Base-by-base conservation (phyloP, 2,329 filamentous ascomycete species). In the Ampelomyces quisqualis region DNA sequence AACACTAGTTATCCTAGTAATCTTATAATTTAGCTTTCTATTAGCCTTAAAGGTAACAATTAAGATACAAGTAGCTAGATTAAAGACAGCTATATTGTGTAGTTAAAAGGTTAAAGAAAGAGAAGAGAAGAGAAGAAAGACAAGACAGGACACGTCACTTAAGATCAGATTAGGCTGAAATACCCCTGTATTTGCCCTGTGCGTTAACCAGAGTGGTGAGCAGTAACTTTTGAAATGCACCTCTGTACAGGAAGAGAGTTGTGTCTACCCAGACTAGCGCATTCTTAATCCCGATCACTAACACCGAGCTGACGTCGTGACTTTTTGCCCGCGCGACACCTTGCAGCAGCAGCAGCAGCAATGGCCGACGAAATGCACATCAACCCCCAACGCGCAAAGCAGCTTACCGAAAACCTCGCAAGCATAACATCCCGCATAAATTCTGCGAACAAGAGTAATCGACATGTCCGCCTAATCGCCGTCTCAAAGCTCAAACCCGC, bases 401-500 rank as follows among this genome's bases (percentile, higher is more conserved):
- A 70, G 40, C 67, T 77, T 23, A 57, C 69, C 8, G 72, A 74
- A 40, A 76, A 75, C 47, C 53, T 76, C 23, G 48, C 63, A 24
- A 60, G 61, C 38, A 72, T 75, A 44, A 57, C 54, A 42, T 59
- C 70, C 35, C 70, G 69, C 32, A 69, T 76, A 40, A 62, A 68
- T 42, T 57, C 62, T 24, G 72, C 58, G 20, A 70, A 62, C 51
- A 67, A 62, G 34, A 38, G 49, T 33, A 45, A 45, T 14, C 60
- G 53, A 40, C 57, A 66, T 36, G 68, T 91, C 49, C 85, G 93
- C 32, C 79, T 98, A 26, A 90, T 98, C 28, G 91, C 93, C 19
- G 93, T 98, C 34, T 96, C 90, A 27, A 98, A 98, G 71, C 78
- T 96, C 53, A 97, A 98, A 72, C 91, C 93, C 10, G 88, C 84